phyloP scores from a whole-genome alignment of 495 filamentous ascomycete genomes.

The Chaetomium tenue region DNA sequence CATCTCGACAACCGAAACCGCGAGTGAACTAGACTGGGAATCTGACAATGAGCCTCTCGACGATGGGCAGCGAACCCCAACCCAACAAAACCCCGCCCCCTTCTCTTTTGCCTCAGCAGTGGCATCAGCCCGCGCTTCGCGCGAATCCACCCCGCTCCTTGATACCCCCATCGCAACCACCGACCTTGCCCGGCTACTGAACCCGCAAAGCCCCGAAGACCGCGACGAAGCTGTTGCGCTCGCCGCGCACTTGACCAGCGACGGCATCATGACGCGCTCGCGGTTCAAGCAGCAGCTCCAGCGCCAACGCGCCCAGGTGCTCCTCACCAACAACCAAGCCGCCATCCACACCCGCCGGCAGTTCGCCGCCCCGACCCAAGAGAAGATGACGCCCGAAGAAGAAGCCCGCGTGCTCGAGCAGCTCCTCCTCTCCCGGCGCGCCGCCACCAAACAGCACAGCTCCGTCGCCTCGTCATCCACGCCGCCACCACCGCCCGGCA shows the following conservation, averaged over 20 bases:
- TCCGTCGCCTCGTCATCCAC: neutral
- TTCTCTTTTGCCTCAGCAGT: constrained; percentile 21
- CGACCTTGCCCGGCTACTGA: constrained; percentile 75
- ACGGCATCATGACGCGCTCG: constrained; percentile 75
- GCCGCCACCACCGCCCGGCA: neutral
- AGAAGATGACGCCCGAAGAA: constrained; percentile 59
- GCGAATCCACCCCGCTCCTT: constrained; percentile 57
- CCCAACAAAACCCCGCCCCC: constrained; percentile 41
- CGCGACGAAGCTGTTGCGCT: constrained; percentile 77
- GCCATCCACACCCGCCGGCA: neutral
- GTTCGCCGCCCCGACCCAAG: neutral
- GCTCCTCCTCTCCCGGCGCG: constrained; percentile 66
- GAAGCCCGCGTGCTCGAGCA: constrained; percentile 78
- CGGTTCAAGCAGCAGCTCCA: constrained; percentile 66
- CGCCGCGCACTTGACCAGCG: constrained; percentile 70
- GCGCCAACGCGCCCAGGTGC: constrained; percentile 61
- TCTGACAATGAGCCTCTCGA: constrained; percentile 38
- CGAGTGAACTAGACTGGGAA: constrained; percentile 57
- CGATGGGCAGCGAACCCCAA: constrained; percentile 75
- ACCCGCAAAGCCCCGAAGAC: constrained; percentile 75
- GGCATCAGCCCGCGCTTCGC: constrained; percentile 33
- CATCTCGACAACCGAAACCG: constrained; percentile 55
- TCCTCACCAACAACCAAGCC: constrained; percentile 49
- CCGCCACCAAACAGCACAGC: neutral
- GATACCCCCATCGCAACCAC: constrained; percentile 64